Evolutionary conservation across 352 stramenopile species (phyloP).

Genomic region (Phytophthora sojae): DNA sequence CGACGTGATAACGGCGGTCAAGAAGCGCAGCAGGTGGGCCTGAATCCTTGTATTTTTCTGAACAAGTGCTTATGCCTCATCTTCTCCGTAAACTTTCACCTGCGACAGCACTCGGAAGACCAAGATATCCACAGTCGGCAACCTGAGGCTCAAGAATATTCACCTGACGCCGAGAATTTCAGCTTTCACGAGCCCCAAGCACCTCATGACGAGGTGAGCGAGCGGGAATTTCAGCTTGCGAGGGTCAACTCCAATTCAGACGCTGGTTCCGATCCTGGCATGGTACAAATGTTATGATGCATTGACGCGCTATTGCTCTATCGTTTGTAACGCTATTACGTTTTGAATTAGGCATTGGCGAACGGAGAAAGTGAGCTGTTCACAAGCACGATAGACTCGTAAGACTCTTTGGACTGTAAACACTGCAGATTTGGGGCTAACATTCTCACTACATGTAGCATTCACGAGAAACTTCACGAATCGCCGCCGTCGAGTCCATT

Average conservation of each 20-base stretch:
- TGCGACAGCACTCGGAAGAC: constrained; percentile 2
- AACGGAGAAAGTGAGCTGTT: constrained; percentile 1
- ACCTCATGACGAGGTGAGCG: constrained; percentile 1
- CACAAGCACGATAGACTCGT: constrained; percentile 7
- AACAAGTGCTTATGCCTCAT: constrained; percentile 3
- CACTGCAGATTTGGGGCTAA: constrained; percentile 4
- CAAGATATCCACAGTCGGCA: constrained; percentile 5
- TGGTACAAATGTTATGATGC: constrained; percentile 14
- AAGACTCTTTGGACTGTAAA: constrained; percentile 9
- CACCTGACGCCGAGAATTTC: constrained; percentile 1
- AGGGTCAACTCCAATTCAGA: constrained; percentile 12
- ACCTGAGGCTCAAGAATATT: constrained; percentile 11
- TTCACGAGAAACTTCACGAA: neutral
- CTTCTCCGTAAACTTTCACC: constrained; percentile 4
- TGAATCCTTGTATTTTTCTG: neutral
- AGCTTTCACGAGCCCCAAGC: neutral
- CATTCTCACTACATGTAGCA: constrained; percentile 7
- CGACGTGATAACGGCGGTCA: neutral
- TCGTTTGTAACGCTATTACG: neutral
- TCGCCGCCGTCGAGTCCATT: constrained; percentile 16
- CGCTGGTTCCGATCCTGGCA: constrained; percentile 12
- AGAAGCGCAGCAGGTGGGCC: constrained; percentile 18
- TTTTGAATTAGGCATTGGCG: constrained; percentile 18
- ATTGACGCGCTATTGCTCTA: neutral
- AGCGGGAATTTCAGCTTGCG: constrained; percentile 18